These are phyloP conservation scores for Eimeria necatrix DNA, from an alignment of 169 alveolate species.

Conservation along the genomic window DNA sequence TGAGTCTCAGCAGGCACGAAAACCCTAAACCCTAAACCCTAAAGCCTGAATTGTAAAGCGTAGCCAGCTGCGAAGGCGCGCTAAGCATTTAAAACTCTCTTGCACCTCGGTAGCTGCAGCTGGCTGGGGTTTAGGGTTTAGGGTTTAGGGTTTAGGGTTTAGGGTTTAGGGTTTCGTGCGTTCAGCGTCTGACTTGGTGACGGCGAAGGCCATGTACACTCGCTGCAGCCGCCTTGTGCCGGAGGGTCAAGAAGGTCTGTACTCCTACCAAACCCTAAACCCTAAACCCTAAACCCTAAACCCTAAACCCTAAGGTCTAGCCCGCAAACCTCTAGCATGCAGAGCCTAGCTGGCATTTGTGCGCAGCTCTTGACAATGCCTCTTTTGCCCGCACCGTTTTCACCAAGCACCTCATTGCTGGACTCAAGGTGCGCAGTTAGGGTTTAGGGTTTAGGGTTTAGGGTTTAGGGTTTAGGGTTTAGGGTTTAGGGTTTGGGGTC, in stretches of 20 bases:
- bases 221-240: constrained; percentile 67
- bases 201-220: constrained; percentile 59
- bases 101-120: too few species aligned
- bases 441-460: neutral
- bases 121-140: too few species aligned
- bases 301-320: neutral
- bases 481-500: too few species aligned
- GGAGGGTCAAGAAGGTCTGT: constrained; percentile 39
- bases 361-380: neutral
- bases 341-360: neutral
- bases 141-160: neutral
- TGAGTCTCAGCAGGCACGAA: neutral
- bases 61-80: too few species aligned
- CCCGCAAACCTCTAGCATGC: neutral
- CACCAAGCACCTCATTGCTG: constrained; percentile 47
- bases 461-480: neutral
- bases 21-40: too few species aligned
- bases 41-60: too few species aligned
- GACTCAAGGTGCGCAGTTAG: constrained; percentile 23
- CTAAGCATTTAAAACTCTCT: too few species aligned
- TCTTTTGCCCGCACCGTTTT: constrained; percentile 12
- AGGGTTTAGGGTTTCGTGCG: constrained; percentile 35
- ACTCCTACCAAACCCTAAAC: neutral
- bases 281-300: constrained; percentile 16
- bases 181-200: constrained; percentile 35